Evolutionary conservation across 1,284 basidiomycete species (phyloP).

Genomic region (Hemileia vastatrix): DNA sequence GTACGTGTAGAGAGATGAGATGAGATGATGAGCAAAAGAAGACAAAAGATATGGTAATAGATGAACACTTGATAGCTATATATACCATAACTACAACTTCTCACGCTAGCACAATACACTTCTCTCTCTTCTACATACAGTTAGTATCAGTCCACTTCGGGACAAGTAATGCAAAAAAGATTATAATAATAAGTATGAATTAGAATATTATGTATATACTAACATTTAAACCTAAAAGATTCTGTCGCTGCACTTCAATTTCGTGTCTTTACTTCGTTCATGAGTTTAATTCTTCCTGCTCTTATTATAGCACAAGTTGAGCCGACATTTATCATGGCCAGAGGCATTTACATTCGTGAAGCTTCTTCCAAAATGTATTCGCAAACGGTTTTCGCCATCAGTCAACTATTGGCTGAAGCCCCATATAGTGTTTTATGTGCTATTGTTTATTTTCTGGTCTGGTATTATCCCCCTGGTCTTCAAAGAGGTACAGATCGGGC

Average conservation of each 20-base stretch:
- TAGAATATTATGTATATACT: too few relatives aligned
- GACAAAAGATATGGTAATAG: too few relatives aligned
- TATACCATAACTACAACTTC: too few relatives aligned
- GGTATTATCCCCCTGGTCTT: constrained; percentile 14
- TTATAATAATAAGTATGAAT: too few relatives aligned
- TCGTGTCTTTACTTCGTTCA: constrained; percentile 60
- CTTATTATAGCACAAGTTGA: constrained; percentile 71
- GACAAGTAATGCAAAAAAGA: too few relatives aligned
- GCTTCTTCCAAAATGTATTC: constrained; percentile 58
- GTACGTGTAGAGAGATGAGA: too few relatives aligned
- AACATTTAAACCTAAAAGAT: constrained; percentile 59
- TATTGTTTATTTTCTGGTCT: constrained; percentile 60
- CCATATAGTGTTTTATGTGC: constrained; percentile 62
- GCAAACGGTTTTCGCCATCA: constrained; percentile 69
- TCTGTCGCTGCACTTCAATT: constrained; percentile 67
- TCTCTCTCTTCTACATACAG: too few relatives aligned
- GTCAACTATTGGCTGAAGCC: constrained; percentile 70
- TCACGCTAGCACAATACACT: too few relatives aligned
- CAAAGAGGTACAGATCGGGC: constrained; percentile 1
- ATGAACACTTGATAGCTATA: too few relatives aligned
- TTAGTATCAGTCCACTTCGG: too few relatives aligned
- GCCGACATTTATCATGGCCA: constrained; percentile 72
- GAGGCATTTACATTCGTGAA: constrained; percentile 61
- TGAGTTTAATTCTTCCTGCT: constrained; percentile 49
- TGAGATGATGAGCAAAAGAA: too few relatives aligned